phyloP scores from a whole-genome alignment of 2,329 filamentous ascomycete species.

The Didymella pomorum region DNA sequence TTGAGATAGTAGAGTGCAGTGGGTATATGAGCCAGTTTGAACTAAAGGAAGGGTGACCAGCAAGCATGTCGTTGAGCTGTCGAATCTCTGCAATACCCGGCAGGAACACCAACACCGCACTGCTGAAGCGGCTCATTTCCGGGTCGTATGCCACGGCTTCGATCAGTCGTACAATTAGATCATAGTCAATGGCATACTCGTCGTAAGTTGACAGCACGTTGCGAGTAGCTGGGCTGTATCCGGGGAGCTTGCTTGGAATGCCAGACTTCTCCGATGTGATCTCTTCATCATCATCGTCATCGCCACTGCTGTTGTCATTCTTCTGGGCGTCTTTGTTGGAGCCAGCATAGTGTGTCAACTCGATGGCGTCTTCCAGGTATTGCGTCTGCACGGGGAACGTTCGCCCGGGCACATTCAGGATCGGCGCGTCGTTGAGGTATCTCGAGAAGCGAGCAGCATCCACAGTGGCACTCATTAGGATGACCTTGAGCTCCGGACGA shows the following conservation, averaged over 20 bases:
- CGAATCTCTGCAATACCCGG: conserved; percentile 94
- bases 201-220: conserved; percentile 80
- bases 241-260: conserved; percentile 69
- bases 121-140: conserved; percentile 75
- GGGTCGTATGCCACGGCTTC: conserved; percentile 75
- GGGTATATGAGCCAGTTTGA: conserved; percentile 85
- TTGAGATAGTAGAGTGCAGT: conserved; percentile 92
- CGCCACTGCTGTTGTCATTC: conserved; percentile 57
- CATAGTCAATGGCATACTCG: conserved; percentile 91
- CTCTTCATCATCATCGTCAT: conserved; percentile 58
- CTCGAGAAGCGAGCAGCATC: conserved; percentile 90
- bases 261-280: conserved; percentile 61
- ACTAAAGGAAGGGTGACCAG: conserved; percentile 77
- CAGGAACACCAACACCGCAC: conserved; percentile 91
- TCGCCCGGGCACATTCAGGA: conserved; percentile 88
- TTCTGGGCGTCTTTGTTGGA: conserved; percentile 57
- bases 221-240: conserved; percentile 79
- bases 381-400: conserved; percentile 91
- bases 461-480: conserved; percentile 97
- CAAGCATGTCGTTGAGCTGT: conserved; percentile 83
- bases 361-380: conserved; percentile 92
- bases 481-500: conserved; percentile 84
- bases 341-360: conserved; percentile 76
- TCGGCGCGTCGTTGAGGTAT: conserved; percentile 84
- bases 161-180: conserved; percentile 82